Percentiles rank a stretch among this genome's conserved stretches.
phyloP scores from a whole-genome alignment of 768 basidiomycete species.

The Xerocomellus dryophilus region DNA sequence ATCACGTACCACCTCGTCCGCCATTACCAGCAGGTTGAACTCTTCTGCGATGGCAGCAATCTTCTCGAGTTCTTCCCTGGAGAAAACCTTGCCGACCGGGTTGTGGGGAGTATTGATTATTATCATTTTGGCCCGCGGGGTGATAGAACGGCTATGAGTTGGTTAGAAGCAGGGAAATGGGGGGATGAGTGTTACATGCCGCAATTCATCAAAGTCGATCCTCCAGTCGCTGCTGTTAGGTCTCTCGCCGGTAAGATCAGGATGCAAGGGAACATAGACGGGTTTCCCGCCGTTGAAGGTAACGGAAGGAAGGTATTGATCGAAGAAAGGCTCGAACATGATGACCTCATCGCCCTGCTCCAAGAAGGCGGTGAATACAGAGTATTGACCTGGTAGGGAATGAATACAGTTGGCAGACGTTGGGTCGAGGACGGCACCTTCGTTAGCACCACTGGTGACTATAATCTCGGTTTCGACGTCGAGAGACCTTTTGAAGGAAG shows the following conservation, averaged over 20 bases:
- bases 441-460: slow-evolving; percentile 95
- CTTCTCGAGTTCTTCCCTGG: slow-evolving; percentile 71
- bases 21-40: slow-evolving; percentile 87
- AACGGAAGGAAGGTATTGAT: slow-evolving; percentile 90
- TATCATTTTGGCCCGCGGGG: slow-evolving; percentile 89
- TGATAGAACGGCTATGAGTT: slow-evolving; percentile 66
- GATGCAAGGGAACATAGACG: slow-evolving; percentile 93
- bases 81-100: slow-evolving; percentile 97
- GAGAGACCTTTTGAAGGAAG: slow-evolving; percentile 64
- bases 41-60: slow-evolving; percentile 89
- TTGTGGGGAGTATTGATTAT: slow-evolving; percentile 97
- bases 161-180: slow-evolving; percentile 2
- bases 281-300: slow-evolving; percentile 93
- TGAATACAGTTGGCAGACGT: slow-evolving; percentile 1
- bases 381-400: slow-evolving; percentile 66
- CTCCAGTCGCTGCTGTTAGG: slow-evolving; percentile 79
- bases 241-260: slow-evolving; percentile 53
- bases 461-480: slow-evolving; percentile 86
- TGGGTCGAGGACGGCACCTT: slow-evolving; percentile 51
- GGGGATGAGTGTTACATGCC: slow-evolving; percentile 40
- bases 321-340: slow-evolving; percentile 98
- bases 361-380: slow-evolving; percentile 88
- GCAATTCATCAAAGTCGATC: slow-evolving; percentile 84
- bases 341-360: slow-evolving; percentile 96
- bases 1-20: slow-evolving; percentile 88